A percentile compares a stretch with the other conserved stretches of the same genome.
Conservation (phyloP, 2,329 filamentous ascomycete species). For the Aspergillus ibericus region DNA sequence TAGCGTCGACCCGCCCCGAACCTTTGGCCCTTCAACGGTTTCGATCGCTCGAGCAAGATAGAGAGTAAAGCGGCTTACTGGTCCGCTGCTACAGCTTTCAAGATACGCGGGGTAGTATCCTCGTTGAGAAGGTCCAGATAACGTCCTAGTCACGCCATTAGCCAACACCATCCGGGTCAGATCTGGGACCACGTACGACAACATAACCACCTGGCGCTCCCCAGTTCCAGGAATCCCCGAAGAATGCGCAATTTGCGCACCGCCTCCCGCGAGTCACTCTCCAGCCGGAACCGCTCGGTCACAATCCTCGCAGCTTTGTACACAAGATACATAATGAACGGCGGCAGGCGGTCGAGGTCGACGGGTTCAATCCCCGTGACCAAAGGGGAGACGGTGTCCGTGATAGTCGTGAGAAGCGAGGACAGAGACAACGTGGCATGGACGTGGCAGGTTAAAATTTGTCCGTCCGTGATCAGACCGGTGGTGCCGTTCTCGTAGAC, state of each 20-base stretch:
- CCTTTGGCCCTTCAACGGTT: not conserved
- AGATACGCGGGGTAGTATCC: not conserved
- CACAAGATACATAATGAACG: not conserved
- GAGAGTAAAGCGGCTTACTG: not conserved
- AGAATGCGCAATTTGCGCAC: not conserved
- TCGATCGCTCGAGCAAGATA: not conserved
- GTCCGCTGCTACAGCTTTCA: not conserved
- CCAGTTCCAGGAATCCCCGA: not conserved
- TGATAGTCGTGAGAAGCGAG: not conserved
- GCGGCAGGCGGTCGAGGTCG: not conserved
- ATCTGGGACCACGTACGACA: not conserved
- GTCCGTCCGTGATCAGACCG: not conserved
- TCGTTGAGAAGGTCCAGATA: conserved; percentile 1
- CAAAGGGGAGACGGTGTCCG: not conserved
- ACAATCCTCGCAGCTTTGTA: not conserved
- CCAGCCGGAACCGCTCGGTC: not conserved
- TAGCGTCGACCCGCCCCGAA: no score
- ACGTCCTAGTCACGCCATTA: not conserved
- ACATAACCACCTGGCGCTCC: not conserved
- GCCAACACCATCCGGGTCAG: not conserved
- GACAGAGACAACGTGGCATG: not conserved
- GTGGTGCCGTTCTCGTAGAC: not conserved
- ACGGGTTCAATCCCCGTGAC: not conserved
- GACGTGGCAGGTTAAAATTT: not conserved
- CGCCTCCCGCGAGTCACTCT: not conserved